Base-by-base conservation (phyloP, 2,329 filamentous ascomycete species). In the Bipolaris sorokiniana region DNA sequence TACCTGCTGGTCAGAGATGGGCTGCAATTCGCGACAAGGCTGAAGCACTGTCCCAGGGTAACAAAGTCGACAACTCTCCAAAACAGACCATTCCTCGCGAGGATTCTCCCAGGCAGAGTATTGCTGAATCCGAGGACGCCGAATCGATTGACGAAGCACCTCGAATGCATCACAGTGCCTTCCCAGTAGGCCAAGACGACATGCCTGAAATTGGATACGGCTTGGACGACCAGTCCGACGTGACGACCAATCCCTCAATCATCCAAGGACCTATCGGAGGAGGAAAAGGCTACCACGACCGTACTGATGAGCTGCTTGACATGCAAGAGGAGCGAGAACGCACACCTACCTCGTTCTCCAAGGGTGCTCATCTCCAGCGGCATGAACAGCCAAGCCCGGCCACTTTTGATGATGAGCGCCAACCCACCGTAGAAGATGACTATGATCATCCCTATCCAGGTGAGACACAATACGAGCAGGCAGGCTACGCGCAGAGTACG, bases 231-330 rank as follows among this genome's bases (percentile, higher is more conserved):
- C 79, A 81, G 49, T 84, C 81, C 20, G 92, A 96, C 59, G 83
- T 91, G 15, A 88, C 86, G 44, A 96, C 92, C 16, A 96, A 96
- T 70, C 92, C 92, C 2, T 97, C 93, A 0, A 83, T 93, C 48
- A 87, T 96, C 38, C 85, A 92, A 63, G 91, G 90, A 16, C 88
- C 88, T 1, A 84, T 90, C 48, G 88, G 86, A 48, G 86, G 84
- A 33, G 72, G 78, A 23, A 73, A 80, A 44, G 61, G 57, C 0
- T 80, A 81, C 62, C 79, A 78, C 45, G 78, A 77, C 58, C 75
- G 75, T 20, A 81, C 69, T 15, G 69, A 71, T n/a, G 66, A 72
- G 72, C 42, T 70, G 20, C 61, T 75, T 15, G 65, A 59, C 46
- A 67, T 57, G 64, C 75, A 60, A 66, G 77, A 71, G 62, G 77